Evolutionary conservation across 768 basidiomycete genomes (phyloP).

Genomic region (Pholiota molesta): DNA sequence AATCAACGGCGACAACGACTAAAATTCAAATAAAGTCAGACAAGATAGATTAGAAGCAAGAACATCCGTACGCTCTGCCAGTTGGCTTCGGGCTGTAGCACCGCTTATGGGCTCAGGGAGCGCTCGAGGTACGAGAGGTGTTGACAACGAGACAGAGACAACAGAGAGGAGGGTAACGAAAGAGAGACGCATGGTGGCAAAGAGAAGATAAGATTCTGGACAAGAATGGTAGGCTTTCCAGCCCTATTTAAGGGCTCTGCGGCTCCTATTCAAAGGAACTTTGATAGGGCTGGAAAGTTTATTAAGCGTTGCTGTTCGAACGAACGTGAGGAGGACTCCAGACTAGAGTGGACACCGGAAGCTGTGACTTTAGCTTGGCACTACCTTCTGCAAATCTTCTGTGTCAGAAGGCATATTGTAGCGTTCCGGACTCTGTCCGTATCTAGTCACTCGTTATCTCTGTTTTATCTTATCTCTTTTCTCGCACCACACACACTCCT

Average conservation of each 20-base stretch:
- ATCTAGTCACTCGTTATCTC: no score
- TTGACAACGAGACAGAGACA: not conserved
- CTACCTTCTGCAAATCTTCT: no score
- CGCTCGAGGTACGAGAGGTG: constrained; percentile 16
- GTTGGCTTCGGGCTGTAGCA: constrained; percentile 21
- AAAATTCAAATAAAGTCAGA: not conserved
- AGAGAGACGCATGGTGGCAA: constrained; percentile 9
- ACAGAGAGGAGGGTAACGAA: constrained; percentile 2
- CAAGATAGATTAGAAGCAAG: not conserved
- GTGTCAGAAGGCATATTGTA: not conserved
- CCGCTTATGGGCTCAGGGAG: constrained; percentile 24
- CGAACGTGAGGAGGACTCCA: not conserved
- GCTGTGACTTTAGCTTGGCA: not conserved
- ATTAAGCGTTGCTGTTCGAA: no score
- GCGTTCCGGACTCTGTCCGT: no score
- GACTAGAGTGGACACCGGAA: not conserved
- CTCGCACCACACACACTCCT: no score
- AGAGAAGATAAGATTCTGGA: not conserved
- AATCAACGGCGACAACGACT: constrained; percentile 45
- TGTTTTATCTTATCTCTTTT: no score
- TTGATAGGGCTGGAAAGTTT: no score
- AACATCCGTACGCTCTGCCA: constrained; percentile 20
- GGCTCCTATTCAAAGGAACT: no score
- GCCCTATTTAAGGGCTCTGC: not conserved
- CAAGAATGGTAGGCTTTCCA: not conserved